Base-by-base conservation (phyloP, 106 monocot genomes). In the Vanilla planifolia region DNA sequence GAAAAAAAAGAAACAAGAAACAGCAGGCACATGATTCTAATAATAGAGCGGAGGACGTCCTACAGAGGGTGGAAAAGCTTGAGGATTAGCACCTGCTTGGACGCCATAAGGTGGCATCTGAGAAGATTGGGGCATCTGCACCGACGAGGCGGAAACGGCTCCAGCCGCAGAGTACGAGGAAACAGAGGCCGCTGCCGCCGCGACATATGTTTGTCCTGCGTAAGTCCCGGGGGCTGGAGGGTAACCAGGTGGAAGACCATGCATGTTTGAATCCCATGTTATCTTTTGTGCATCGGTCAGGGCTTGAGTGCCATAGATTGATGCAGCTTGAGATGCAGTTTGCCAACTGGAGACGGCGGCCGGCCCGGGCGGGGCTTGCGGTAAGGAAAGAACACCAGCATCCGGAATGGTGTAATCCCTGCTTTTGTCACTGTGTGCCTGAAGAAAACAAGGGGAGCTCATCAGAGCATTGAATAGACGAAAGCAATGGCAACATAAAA, bases 381-480 rank as follows among this genome's bases (percentile, higher is more conserved):
- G 89, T 36, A 68, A 46, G n/a, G 62, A 72, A 34, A 75, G 82
- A 51, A 78, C 69, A 41, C 80, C 82, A n/a, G 59, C 50, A 4
- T 86, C 80, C 8, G 83, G 70, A 35, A 89, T 51, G 0, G 94
- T 95, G 70, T 84, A 95, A 37, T 95, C 89, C 30, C 94, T 77
- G 75, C 94, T 89, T 67, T 83, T 83, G 41, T 94, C 89, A 71
- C 77, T 81, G 19, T 89, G 75, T 25, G 89, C 93, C 93, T 93
- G 82, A 61, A 68, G 14, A 20, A 57, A 57, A 57, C 1, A 57
- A 33, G n/a, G 4, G 5, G 14, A 8, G 7, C n/a, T 35, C 28
- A 22, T 37, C 6, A 36, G 35, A 33, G 10, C 19, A 35, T 34
- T 6, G 22, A 32, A 53, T 13, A 14, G 15, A 53, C 19, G 23